phyloP scores from a whole-genome alignment of 2,329 filamentous ascomycete genomes.

The Sphaerulina vaccinii region DNA sequence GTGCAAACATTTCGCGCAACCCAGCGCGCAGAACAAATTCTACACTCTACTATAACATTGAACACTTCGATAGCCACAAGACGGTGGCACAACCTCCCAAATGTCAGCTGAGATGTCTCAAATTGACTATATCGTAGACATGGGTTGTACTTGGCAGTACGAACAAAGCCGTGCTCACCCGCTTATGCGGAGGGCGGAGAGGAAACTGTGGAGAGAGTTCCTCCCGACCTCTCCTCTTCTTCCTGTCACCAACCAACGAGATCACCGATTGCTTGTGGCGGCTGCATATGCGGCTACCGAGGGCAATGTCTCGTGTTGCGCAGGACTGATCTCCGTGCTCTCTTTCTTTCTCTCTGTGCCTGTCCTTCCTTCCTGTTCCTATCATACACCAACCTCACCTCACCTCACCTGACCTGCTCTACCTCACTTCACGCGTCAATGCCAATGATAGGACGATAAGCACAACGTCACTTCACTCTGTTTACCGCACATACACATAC shows the following conservation, averaged over 20 bases:
- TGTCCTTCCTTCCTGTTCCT: neutral
- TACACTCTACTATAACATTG: no score
- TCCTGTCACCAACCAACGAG: neutral
- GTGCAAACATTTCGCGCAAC: no score
- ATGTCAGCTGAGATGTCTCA: neutral
- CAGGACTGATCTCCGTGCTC: neutral
- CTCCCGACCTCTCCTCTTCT: neutral
- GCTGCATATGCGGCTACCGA: neutral
- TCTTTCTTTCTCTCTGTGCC: neutral
- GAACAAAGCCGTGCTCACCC: neutral
- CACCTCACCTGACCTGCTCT: neutral
- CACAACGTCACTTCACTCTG: neutral
- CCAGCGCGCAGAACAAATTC: no score
- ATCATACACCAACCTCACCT: neutral
- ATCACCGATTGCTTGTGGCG: neutral
- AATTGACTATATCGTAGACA: neutral
- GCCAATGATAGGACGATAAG: constrained; percentile 5
- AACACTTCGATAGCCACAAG: no score
- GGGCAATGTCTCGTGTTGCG: neutral
- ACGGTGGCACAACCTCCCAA: no score
- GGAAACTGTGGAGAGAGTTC: neutral
- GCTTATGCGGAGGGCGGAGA: neutral
- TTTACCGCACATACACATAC: neutral
- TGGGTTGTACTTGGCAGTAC: neutral
- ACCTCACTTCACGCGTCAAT: neutral